phyloP scores from a whole-genome alignment of 371 early-diverging fungal species.

The Mortierella sp. region DNA sequence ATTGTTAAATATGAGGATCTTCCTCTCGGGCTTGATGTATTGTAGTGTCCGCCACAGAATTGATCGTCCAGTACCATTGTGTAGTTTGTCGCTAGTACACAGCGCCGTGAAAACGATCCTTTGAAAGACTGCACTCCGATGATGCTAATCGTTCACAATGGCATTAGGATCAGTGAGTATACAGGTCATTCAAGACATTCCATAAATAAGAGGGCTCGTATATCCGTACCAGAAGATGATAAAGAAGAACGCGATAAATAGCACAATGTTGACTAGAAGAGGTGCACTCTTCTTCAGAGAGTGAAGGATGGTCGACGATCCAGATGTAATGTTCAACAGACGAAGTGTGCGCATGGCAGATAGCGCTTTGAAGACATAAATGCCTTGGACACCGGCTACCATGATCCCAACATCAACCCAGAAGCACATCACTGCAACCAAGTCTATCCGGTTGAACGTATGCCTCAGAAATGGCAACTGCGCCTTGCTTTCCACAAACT shows the following conservation, averaged over 20 bases:
- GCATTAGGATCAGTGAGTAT: not conserved
- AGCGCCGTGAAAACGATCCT: slow-evolving; percentile 69
- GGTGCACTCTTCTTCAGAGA: slow-evolving; percentile 74
- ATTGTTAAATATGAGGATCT: slow-evolving; percentile 13
- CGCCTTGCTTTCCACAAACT: slow-evolving; percentile 21
- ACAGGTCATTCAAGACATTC: not conserved
- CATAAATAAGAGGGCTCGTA: not conserved
- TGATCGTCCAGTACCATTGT: slow-evolving; percentile 7
- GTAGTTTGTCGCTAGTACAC: slow-evolving; percentile 49
- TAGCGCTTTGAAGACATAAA: slow-evolving; percentile 66
- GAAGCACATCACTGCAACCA: slow-evolving; percentile 66
- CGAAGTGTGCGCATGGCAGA: slow-evolving; percentile 68
- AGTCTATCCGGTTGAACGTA: slow-evolving; percentile 76
- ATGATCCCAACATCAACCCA: slow-evolving; percentile 68
- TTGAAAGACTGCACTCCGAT: slow-evolving; percentile 75
- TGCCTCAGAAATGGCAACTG: slow-evolving; percentile 69
- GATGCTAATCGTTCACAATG: slow-evolving; percentile 51
- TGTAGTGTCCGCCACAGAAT: slow-evolving; percentile 43
- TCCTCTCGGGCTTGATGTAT: not conserved
- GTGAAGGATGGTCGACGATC: slow-evolving; percentile 67
- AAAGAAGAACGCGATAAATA: slow-evolving; percentile 74
- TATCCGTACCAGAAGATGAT: slow-evolving; percentile 65
- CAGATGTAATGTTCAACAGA: slow-evolving; percentile 68
- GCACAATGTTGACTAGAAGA: slow-evolving; percentile 65
- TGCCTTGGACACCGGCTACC: slow-evolving; percentile 53